phyloP scores from a whole-genome alignment of 2,329 filamentous ascomycete species.

The Botrytis tulipae region DNA sequence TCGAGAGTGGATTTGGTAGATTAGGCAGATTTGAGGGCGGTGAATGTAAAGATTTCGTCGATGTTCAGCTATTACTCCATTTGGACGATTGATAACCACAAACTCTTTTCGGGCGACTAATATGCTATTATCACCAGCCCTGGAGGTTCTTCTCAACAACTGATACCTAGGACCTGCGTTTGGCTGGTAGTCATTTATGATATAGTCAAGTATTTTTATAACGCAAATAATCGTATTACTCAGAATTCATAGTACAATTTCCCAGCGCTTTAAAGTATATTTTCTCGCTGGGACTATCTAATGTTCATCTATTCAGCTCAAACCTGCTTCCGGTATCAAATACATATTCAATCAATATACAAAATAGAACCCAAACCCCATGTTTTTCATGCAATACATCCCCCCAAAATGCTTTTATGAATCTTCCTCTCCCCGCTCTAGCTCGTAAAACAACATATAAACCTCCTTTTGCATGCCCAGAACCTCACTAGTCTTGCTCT shows the following conservation, averaged over 20 bases:
- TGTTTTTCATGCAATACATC: not conserved
- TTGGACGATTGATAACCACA: not conserved
- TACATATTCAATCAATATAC: constrained; percentile 15
- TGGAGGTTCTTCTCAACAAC: not conserved
- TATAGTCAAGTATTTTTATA: not conserved
- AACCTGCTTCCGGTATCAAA: constrained; percentile 1
- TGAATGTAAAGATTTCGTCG: not conserved
- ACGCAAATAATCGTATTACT: not conserved
- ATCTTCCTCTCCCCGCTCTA: constrained; percentile 46
- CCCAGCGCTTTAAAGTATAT: not conserved
- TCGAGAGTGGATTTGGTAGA: not conserved
- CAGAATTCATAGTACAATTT: not conserved
- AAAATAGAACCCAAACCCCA: not conserved
- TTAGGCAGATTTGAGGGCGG: not conserved
- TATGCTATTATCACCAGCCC: not conserved
- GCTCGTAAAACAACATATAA: constrained; percentile 93
- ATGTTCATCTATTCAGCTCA: not conserved
- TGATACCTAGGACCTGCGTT: not conserved
- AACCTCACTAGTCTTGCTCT: constrained; percentile 89
- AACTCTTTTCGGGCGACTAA: not conserved
- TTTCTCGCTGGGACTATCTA: not conserved
- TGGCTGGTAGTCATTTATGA: not conserved
- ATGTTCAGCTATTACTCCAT: not conserved
- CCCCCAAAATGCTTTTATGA: constrained; percentile 12
- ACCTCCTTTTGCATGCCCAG: constrained; percentile 93